Evolutionary conservation across 768 basidiomycete species (phyloP).

Genomic region (Hericium rajendrae): DNA sequence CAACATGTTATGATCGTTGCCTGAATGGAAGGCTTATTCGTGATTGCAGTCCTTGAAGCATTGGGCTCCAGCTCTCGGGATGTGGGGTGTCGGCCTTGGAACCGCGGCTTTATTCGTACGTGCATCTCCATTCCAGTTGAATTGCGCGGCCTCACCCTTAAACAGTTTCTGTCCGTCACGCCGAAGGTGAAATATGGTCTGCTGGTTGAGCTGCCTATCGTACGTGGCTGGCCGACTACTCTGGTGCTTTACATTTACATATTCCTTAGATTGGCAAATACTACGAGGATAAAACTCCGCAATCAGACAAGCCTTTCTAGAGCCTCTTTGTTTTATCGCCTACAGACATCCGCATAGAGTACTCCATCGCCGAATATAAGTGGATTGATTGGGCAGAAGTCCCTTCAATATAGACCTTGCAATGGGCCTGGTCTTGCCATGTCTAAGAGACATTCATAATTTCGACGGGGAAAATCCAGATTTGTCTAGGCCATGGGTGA

Average conservation of each 20-base stretch:
- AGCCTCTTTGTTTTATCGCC: not conserved
- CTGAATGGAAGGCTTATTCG: not conserved
- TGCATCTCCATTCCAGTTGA: slow-evolving; percentile 3
- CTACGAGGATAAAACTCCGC: slow-evolving; percentile 72
- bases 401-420: too few species aligned
- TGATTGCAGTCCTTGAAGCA: slow-evolving; percentile 23
- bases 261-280: slow-evolving; percentile 49
- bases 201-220: slow-evolving; percentile 64
- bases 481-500: slow-evolving; percentile 26
- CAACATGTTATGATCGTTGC: not conserved
- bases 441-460: not conserved
- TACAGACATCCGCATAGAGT: slow-evolving; percentile 4
- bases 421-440: too few species aligned
- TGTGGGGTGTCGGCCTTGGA: slow-evolving; percentile 69
- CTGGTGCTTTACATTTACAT: not conserved
- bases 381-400: not conserved
- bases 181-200: slow-evolving; percentile 75
- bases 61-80: slow-evolving; percentile 50
- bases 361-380: slow-evolving; percentile 2
- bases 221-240: slow-evolving; percentile 27
- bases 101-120: slow-evolving; percentile 59
- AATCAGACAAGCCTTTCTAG: slow-evolving; percentile 79
- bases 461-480: not conserved
- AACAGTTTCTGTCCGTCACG: slow-evolving; percentile 68
- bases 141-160: not conserved